Evolutionary conservation across 2,329 filamentous ascomycete species (phyloP).

Genomic region (Colletotrichum caudatum): DNA sequence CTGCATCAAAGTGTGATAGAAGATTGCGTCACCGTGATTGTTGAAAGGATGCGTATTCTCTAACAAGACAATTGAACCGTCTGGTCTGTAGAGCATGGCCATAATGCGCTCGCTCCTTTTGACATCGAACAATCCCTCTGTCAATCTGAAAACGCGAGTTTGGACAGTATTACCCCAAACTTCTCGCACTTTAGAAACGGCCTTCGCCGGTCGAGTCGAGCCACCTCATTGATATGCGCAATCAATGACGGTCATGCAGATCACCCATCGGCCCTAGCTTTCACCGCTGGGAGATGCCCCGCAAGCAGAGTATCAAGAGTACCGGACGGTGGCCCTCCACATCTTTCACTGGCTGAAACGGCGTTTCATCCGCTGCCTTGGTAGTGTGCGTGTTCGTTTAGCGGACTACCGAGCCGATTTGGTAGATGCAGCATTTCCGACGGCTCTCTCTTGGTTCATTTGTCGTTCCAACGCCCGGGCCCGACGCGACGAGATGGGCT

Average conservation of each 20-base stretch:
- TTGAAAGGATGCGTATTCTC: not conserved
- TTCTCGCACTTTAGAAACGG: not conserved
- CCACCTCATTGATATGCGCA: conserved; percentile 3
- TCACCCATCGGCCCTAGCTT: conserved; percentile 14
- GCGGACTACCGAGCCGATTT: not conserved
- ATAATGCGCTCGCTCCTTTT: not conserved
- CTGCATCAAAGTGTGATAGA: not conserved
- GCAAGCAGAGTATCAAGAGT: not conserved
- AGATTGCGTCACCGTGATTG: not conserved
- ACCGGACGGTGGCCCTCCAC: conserved; percentile 8
- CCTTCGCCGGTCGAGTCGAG: not conserved
- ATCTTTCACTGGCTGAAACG: conserved; percentile 23
- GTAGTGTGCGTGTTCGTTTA: not conserved
- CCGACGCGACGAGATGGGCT: conserved; percentile 4
- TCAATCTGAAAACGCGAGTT: conserved; percentile 3
- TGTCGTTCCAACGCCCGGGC: conserved; percentile 11
- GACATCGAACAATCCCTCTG: not conserved
- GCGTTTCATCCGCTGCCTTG: conserved; percentile 29
- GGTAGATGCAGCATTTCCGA: not conserved
- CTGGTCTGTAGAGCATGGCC: not conserved
- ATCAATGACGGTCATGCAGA: conserved; percentile 7
- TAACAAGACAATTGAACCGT: not conserved
- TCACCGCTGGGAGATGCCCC: conserved; percentile 22
- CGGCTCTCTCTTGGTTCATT: not conserved
- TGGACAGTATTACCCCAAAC: not conserved